Conservation (phyloP, 192 early-diverging fungal genomes). For the Anaeromyces robustus region DNA sequence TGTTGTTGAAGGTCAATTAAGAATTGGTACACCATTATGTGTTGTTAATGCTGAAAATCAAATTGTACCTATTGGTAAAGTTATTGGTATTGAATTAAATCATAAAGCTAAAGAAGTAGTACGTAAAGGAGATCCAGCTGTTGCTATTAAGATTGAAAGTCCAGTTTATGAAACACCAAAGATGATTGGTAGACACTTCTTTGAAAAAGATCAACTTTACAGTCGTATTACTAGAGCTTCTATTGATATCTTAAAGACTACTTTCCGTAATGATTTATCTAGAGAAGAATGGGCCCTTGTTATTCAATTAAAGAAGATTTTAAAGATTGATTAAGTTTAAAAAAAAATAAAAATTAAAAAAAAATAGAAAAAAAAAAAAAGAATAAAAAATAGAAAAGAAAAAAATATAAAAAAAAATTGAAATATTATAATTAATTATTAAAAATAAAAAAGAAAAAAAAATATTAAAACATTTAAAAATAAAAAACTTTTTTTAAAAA, state of each 20-base stretch:
- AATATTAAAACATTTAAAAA: too few relatives aligned
- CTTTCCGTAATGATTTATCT: constrained; percentile 78
- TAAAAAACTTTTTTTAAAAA: too few relatives aligned
- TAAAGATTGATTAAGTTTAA: neutral
- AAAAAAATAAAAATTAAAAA: too few relatives aligned
- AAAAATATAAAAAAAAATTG: too few relatives aligned
- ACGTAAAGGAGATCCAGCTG: constrained; percentile 56
- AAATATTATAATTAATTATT: too few relatives aligned
- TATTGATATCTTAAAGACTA: constrained; percentile 89
- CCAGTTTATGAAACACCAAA: constrained; percentile 70
- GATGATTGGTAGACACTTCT: constrained; percentile 53
- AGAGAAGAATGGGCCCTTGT: constrained; percentile 79
- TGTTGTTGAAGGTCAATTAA: constrained; percentile 79
- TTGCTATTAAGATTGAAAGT: constrained; percentile 84
- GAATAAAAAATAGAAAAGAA: too few relatives aligned
- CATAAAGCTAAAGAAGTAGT: constrained; percentile 66
- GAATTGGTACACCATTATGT: constrained; percentile 80
- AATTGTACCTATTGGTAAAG: constrained; percentile 66
- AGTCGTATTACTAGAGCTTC: constrained; percentile 62
- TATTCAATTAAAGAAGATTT: constrained; percentile 19
- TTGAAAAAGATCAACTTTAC: neutral
- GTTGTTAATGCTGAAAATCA: constrained; percentile 56
- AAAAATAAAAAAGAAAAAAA: too few relatives aligned
- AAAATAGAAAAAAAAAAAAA: too few relatives aligned
- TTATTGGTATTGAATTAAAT: constrained; percentile 84